Conservation (phyloP, 2,329 filamentous ascomycete species). For the Incumbomyces delicatus region DNA sequence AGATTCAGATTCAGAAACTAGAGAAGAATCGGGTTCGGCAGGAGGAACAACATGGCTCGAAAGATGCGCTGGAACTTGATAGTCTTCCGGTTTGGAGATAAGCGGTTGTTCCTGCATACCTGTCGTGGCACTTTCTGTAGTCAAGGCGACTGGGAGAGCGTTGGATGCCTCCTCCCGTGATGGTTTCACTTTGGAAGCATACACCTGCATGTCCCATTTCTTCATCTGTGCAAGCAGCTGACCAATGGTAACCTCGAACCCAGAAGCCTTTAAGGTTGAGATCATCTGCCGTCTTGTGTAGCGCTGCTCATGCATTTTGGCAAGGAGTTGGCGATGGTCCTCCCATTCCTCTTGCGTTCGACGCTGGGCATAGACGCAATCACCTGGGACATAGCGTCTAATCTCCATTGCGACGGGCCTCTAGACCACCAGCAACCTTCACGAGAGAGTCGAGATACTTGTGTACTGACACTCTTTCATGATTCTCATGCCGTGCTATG, state of each 20-base stretch:
- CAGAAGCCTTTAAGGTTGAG: background rate
- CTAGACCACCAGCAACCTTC: too few relatives aligned
- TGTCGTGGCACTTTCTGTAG: too few relatives aligned
- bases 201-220: background rate
- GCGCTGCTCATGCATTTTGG: background rate
- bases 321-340: background rate
- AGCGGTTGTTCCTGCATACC: too few relatives aligned
- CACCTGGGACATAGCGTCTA: background rate
- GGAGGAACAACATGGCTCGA: too few relatives aligned
- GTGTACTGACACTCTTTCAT: too few relatives aligned
- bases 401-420: background rate
- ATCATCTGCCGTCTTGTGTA: background rate
- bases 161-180: background rate
- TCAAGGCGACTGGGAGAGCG: background rate
- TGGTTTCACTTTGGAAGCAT: too few relatives aligned
- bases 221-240: background rate
- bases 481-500: too few relatives aligned
- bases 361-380: background rate
- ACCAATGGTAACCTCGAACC: background rate
- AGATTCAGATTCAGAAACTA: too few relatives aligned
- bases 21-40: too few relatives aligned
- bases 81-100: too few relatives aligned
- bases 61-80: too few relatives aligned
- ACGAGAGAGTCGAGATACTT: too few relatives aligned
- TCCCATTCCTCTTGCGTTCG: constrained; percentile 2